Evolutionary conservation across 345 rosid species (phyloP).

Genomic region (Gossypium longicalyx): DNA sequence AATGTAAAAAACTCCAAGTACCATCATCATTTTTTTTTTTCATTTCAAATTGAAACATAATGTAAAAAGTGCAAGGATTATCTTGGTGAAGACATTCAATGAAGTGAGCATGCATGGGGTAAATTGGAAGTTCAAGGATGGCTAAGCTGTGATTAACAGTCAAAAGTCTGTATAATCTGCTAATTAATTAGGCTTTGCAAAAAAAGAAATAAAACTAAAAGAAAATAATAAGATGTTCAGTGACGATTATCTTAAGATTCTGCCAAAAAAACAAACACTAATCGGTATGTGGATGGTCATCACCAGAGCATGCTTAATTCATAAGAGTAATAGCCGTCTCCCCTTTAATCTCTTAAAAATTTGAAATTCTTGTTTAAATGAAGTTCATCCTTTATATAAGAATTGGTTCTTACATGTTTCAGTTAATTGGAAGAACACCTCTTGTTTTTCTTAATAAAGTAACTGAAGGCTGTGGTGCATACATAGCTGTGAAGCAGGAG

Average conservation of each 20-base stretch:
- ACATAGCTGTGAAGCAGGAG: constrained; percentile 83
- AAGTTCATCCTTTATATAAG: neutral
- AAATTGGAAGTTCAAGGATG: neutral
- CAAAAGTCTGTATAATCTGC: neutral
- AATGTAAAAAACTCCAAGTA: too few relatives aligned
- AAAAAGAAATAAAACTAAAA: neutral
- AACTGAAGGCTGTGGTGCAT: constrained; percentile 88
- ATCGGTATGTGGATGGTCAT: too few relatives aligned
- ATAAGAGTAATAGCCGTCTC: neutral
- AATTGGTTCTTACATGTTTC: constrained; percentile 8
- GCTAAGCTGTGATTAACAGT: neutral
- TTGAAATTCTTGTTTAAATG: neutral
- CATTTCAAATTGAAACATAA: too few relatives aligned
- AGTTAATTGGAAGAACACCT: constrained; percentile 85
- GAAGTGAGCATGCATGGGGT: too few relatives aligned
- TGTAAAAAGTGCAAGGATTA: too few relatives aligned
- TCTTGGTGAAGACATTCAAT: too few relatives aligned
- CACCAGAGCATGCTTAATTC: too few relatives aligned
- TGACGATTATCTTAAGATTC: neutral
- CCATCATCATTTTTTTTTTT: too few relatives aligned
- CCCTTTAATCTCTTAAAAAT: neutral
- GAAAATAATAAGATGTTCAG: neutral
- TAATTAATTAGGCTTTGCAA: neutral
- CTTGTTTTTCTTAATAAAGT: constrained; percentile 80
- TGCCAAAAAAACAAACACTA: too few relatives aligned